These are phyloP conservation scores for Cucumis hystrix DNA, from an alignment of 306 rosid species.

Conservation along the genomic window DNA sequence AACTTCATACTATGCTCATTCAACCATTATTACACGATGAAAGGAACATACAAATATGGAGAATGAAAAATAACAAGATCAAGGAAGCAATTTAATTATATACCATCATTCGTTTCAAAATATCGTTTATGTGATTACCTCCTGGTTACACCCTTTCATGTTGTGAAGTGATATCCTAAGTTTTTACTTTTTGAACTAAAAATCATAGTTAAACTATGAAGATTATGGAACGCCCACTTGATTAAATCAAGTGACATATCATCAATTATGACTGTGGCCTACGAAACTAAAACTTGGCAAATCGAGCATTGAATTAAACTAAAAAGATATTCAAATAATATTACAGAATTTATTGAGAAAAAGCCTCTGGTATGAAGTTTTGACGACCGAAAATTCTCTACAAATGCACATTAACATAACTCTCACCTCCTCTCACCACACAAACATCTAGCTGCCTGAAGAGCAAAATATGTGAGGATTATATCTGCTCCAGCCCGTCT, in stretches of 20 bases:
- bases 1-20: too few species aligned
- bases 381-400: background rate
- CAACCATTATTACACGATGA: too few species aligned
- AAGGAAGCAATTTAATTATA: too few species aligned
- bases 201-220: background rate
- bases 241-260: background rate
- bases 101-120: too few species aligned
- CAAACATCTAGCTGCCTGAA: conserved; percentile 28
- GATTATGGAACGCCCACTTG: background rate
- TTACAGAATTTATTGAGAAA: background rate
- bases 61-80: too few species aligned
- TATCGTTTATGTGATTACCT: too few species aligned
- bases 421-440: conserved; percentile 65
- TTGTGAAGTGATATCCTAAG: too few species aligned
- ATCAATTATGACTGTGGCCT: background rate
- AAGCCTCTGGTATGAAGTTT: background rate
- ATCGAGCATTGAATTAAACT: background rate
- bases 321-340: background rate
- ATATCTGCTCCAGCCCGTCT: conserved; percentile 84
- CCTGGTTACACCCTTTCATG: too few species aligned
- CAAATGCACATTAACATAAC: background rate
- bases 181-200: too few species aligned
- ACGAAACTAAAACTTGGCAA: background rate
- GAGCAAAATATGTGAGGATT: conserved; percentile 83
- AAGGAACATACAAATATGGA: too few species aligned